Percentiles rank a stretch among this genome's conserved stretches.
phyloP scores from a whole-genome alignment of 2,329 filamentous ascomycete genomes.

The Ceratocystiopsis sp. region DNA sequence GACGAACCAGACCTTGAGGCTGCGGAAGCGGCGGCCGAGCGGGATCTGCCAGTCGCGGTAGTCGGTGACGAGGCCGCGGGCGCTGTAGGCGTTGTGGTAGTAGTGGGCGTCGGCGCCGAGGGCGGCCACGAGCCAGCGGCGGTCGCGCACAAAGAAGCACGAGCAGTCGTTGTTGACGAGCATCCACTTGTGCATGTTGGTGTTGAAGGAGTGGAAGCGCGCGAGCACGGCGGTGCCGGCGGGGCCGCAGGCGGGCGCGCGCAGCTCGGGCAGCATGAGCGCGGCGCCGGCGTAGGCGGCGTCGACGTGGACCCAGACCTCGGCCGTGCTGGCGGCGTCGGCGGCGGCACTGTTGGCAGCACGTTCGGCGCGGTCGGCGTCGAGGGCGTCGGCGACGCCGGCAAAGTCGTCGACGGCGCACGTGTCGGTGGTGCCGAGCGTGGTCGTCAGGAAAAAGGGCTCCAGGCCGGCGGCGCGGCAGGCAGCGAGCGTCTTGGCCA shows the following conservation, averaged over 20 bases:
- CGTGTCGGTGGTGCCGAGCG: constrained; percentile 72
- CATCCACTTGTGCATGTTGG: constrained; percentile 97
- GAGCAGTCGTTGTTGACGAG: constrained; percentile 83
- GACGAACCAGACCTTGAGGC: constrained; percentile 92
- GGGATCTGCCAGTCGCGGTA: constrained; percentile 97
- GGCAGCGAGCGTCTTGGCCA: constrained; percentile 45
- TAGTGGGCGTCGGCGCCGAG: constrained; percentile 57
- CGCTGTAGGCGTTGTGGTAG: constrained; percentile 56
- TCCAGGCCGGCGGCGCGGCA: constrained; percentile 53
- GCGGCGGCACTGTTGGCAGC: too few species aligned
- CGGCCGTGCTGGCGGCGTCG: constrained; percentile 13
- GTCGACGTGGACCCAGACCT: constrained; percentile 85
- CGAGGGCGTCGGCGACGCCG: constrained; percentile 39
- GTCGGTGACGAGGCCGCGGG: constrained; percentile 74
- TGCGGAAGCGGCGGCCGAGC: constrained; percentile 72
- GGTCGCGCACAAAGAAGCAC: constrained; percentile 61
- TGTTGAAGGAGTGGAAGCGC: constrained; percentile 72
- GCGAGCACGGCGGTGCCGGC: constrained; percentile 36
- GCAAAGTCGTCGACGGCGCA: constrained; percentile 74
- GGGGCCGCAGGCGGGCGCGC: constrained; percentile 16
- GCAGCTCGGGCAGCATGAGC: constrained; percentile 66
- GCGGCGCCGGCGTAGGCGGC: constrained; percentile 83
- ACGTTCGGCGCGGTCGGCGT: constrained; percentile 15
- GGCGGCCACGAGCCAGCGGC: constrained; percentile 61
- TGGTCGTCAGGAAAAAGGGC: constrained; percentile 75